Conservation (phyloP, 2,329 filamentous ascomycete genomes). For the Talaromyces sp. region DNA sequence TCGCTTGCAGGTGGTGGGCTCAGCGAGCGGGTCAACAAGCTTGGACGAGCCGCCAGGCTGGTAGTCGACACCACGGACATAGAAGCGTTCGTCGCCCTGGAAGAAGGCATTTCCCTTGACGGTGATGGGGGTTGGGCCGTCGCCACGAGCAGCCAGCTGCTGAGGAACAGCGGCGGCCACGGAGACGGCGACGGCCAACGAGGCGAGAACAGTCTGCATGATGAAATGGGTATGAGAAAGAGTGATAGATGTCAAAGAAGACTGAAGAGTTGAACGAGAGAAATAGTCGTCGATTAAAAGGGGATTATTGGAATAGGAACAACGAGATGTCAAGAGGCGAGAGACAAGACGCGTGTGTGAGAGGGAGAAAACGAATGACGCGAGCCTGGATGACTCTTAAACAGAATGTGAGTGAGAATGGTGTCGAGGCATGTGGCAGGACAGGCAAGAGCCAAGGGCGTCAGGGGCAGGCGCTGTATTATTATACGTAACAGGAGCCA, state of each 20-base stretch:
- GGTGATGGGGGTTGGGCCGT: slow-evolving; percentile 51
- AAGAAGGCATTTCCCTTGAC: slow-evolving; percentile 66
- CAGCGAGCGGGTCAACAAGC: slow-evolving; percentile 69
- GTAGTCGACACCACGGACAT: slow-evolving; percentile 56
- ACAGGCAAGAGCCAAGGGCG: slow-evolving; percentile 7
- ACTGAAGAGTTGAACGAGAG: background rate
- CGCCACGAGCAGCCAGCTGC: slow-evolving; percentile 31
- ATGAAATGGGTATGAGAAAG: slow-evolving; percentile 17
- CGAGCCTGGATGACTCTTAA: background rate
- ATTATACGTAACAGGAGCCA: background rate
- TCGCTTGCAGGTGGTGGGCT: slow-evolving; percentile 65
- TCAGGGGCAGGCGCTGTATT: background rate
- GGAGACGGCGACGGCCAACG: slow-evolving; percentile 41
- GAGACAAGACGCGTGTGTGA: slow-evolving; percentile 1
- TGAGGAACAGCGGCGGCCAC: slow-evolving; percentile 43
- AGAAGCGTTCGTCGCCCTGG: slow-evolving; percentile 55
- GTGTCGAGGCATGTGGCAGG: slow-evolving; percentile 1
- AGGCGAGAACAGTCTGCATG: slow-evolving; percentile 51
- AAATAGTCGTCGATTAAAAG: background rate
- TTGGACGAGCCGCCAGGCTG: slow-evolving; percentile 62
- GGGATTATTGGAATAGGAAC: background rate
- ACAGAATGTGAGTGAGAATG: slow-evolving; percentile 2
- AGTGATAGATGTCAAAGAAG: background rate
- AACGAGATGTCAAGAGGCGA: background rate
- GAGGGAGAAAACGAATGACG: background rate